Conservation (phyloP, 495 filamentous ascomycete species). For the Podospora anserina region DNA sequence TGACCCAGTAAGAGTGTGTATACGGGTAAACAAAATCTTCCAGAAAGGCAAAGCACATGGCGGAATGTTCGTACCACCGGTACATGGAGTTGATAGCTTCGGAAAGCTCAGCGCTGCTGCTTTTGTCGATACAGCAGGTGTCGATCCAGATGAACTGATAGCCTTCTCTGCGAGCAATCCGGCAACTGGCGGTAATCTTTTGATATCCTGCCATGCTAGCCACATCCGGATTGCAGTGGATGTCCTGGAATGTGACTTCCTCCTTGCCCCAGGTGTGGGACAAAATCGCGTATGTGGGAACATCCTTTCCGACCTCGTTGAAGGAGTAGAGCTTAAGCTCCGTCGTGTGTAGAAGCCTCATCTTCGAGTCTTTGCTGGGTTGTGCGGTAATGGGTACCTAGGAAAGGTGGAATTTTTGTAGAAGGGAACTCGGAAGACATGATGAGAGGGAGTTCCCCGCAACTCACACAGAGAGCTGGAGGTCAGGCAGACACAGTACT, state of each 20-base stretch:
- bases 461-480: too few species aligned
- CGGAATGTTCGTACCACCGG: not conserved
- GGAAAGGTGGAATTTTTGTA: too few species aligned
- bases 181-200: not conserved
- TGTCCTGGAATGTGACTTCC: not conserved
- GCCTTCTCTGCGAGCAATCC: slow-evolving; percentile 6
- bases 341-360: not conserved
- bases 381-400: too few species aligned
- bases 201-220: not conserved
- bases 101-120: slow-evolving; percentile 39
- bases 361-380: too few species aligned
- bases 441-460: too few species aligned
- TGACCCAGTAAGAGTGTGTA: too few species aligned
- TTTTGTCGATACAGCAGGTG: slow-evolving; percentile 45
- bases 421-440: too few species aligned
- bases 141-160: slow-evolving; percentile 38
- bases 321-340: not conserved
- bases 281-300: not conserved
- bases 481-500: too few species aligned
- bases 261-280: not conserved
- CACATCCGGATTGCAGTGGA: too few species aligned
- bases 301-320: not conserved
- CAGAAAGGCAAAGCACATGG: not conserved
- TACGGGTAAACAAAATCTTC: too few species aligned
- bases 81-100: slow-evolving; percentile 20